Conservation (phyloP, 192 early-diverging fungal genomes). For the Entomortierella chlamydospora region DNA sequence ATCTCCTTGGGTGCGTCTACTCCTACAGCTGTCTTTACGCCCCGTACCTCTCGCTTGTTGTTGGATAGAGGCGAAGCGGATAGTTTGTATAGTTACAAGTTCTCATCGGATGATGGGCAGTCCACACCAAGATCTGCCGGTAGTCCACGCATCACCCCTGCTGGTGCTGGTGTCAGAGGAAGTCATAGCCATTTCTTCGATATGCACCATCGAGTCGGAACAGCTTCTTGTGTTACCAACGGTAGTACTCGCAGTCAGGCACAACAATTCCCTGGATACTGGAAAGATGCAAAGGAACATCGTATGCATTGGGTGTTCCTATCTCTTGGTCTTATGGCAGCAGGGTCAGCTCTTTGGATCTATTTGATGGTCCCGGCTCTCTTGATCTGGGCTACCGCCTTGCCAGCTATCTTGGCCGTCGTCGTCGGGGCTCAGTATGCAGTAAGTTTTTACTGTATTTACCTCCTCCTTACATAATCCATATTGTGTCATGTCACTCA, state of each 20-base stretch:
- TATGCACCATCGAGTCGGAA: too few relatives aligned
- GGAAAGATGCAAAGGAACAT: slow-evolving; percentile 36
- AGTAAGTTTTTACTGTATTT: slow-evolving; percentile 11
- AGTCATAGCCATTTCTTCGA: too few relatives aligned
- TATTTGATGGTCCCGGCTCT: slow-evolving; percentile 24
- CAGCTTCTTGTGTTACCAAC: too few relatives aligned
- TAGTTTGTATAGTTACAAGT: slow-evolving; percentile 15
- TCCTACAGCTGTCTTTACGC: slow-evolving; percentile 6
- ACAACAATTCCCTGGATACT: slow-evolving; percentile 27
- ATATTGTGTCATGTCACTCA: too few relatives aligned
- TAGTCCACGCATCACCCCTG: not conserved
- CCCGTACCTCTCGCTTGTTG: slow-evolving; percentile 12
- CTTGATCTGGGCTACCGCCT: slow-evolving; percentile 6
- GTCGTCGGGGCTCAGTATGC: slow-evolving; percentile 19
- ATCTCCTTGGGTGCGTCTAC: not conserved
- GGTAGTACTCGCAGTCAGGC: not conserved
- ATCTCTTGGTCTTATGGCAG: slow-evolving; percentile 6
- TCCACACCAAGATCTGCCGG: not conserved
- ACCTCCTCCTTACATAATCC: too few relatives aligned
- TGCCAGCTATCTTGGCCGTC: slow-evolving; percentile 9
- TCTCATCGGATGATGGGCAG: not conserved
- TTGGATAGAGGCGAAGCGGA: slow-evolving; percentile 16
- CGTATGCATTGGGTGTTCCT: slow-evolving; percentile 32
- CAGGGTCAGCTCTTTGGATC: slow-evolving; percentile 6
- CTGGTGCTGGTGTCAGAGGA: too few relatives aligned